Conservation (phyloP, 768 basidiomycete species). For the Galerina sulciceps region DNA sequence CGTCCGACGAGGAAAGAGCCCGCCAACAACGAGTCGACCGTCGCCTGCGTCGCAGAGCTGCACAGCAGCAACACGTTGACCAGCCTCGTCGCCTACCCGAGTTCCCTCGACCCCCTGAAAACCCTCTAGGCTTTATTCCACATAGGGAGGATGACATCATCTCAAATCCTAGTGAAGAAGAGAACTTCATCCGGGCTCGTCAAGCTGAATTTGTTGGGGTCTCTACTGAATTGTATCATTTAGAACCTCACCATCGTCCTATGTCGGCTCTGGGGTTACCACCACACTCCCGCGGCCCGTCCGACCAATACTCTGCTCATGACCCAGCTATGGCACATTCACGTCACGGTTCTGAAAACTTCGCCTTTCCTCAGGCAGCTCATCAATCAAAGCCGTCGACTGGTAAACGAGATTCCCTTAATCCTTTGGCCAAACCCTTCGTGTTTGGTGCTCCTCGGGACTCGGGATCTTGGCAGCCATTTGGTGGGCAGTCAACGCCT, state of each 20-base stretch:
- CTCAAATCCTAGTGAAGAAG: constrained; percentile 87
- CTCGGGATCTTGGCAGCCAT: constrained; percentile 24
- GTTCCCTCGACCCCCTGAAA: constrained; percentile 78
- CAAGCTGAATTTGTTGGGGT: constrained; percentile 50
- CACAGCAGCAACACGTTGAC: constrained; percentile 50
- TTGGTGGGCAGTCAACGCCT: constrained; percentile 29
- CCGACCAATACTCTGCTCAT: constrained; percentile 61
- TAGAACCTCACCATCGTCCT: constrained; percentile 39
- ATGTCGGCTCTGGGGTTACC: constrained; percentile 34
- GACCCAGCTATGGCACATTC: constrained; percentile 73
- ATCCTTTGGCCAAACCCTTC: constrained; percentile 85
- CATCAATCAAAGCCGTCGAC: constrained; percentile 27
- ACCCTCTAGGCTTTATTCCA: constrained; percentile 43
- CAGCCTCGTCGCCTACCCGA: constrained; percentile 75
- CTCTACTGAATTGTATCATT: constrained; percentile 46
- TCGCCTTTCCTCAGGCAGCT: constrained; percentile 23
- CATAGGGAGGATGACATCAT: constrained; percentile 64
- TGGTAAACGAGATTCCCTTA: constrained; percentile 51
- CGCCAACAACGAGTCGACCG: constrained; percentile 69
- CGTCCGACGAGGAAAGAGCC: constrained; percentile 87
- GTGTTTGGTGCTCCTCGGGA: constrained; percentile 63
- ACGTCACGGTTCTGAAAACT: constrained; percentile 46
- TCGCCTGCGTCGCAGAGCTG: constrained; percentile 55
- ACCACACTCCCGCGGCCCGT: constrained; percentile 71
- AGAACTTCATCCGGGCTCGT: constrained; percentile 36